These are phyloP conservation scores for Rosa lucieae DNA, from an alignment of 306 rosid species.

Conservation along the genomic window DNA sequence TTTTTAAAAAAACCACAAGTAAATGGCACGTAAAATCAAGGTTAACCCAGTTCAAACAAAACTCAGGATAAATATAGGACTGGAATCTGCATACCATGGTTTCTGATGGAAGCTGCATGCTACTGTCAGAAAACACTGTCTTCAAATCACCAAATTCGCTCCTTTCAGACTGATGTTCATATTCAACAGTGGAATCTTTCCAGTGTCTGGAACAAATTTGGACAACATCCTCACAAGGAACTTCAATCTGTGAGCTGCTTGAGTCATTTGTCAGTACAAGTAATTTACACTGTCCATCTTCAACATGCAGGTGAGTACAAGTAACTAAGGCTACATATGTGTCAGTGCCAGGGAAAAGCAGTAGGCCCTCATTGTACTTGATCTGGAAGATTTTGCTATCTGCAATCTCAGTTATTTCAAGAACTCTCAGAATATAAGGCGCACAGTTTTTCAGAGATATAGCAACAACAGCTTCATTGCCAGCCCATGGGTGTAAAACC, in stretches of 20 bases:
- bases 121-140: slow-evolving; percentile 37
- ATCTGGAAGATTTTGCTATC: slow-evolving; percentile 51
- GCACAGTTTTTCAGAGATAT: slow-evolving; percentile 67
- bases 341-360: slow-evolving; percentile 75
- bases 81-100: slow-evolving; percentile 47
- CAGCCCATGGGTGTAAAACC: slow-evolving; percentile 47
- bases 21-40: neutral
- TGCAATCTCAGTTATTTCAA: slow-evolving; percentile 52
- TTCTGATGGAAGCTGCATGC: slow-evolving; percentile 33
- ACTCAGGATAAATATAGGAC: neutral
- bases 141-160: slow-evolving; percentile 34
- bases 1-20: neutral
- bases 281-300: slow-evolving; percentile 56
- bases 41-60: neutral
- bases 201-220: slow-evolving; percentile 52
- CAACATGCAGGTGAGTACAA: slow-evolving; percentile 45
- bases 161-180: slow-evolving; percentile 39
- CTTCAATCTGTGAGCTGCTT: slow-evolving; percentile 58
- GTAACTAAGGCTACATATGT: slow-evolving; percentile 73
- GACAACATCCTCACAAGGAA: slow-evolving; percentile 68
- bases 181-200: slow-evolving; percentile 46
- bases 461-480: slow-evolving; percentile 40
- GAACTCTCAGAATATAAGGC: slow-evolving; percentile 51
- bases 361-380: slow-evolving; percentile 63
- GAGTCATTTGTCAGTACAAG: slow-evolving; percentile 73